Conservation (phyloP, 805 yeast genomes). For the Isabelozyma pseudorhagii region DNA sequence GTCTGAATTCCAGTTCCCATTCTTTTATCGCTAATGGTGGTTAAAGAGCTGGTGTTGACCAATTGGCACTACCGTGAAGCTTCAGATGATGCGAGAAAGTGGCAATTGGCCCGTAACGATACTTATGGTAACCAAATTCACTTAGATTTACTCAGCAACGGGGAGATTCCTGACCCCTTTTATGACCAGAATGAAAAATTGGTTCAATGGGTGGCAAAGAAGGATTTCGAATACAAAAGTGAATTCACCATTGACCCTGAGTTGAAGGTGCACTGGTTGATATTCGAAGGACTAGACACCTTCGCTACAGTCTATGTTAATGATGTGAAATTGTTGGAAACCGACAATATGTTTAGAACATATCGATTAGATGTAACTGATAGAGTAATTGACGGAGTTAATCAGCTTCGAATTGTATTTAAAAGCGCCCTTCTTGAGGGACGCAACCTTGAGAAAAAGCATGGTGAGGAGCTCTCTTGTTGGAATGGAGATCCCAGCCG, state of each 20-base stretch:
- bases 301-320: constrained; percentile 40
- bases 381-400: constrained; percentile 12
- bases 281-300: constrained; percentile 45
- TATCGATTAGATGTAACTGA: constrained; percentile 26
- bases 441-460: constrained; percentile 26
- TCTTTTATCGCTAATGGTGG: not conserved
- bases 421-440: constrained; percentile 34
- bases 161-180: constrained; percentile 45
- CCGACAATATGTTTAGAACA: constrained; percentile 44
- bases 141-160: constrained; percentile 28
- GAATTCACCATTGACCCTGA: constrained; percentile 6
- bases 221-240: constrained; percentile 47
- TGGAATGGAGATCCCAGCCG: constrained; percentile 46
- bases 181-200: constrained; percentile 37
- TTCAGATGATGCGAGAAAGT: constrained; percentile 2
- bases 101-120: constrained; percentile 3
- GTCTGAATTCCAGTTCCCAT: not conserved
- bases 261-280: constrained; percentile 17
- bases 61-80: constrained; percentile 10
- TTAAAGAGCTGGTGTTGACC: constrained; percentile 1
- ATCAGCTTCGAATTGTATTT: constrained; percentile 34
- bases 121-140: not conserved
- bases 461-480: constrained; percentile 20
- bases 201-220: constrained; percentile 50
- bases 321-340: constrained; percentile 25